phyloP scores from a whole-genome alignment of 192 early-diverging fungal species.

The Mortierella antarctica region DNA sequence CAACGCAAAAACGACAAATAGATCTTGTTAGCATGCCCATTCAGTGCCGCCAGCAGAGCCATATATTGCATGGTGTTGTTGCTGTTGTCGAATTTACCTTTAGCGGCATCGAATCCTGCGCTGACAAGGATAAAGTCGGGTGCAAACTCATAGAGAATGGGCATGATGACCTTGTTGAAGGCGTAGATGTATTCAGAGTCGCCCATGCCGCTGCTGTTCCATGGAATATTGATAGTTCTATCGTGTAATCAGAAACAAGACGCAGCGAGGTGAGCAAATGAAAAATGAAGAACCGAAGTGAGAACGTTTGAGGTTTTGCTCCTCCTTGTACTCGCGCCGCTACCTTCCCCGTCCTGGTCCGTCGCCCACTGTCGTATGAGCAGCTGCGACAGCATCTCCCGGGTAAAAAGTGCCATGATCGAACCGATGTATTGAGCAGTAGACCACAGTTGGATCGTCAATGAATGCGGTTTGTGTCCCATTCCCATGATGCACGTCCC shows the following conservation, averaged over 20 bases:
- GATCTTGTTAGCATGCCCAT: not conserved
- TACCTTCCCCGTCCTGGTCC: conserved; percentile 70
- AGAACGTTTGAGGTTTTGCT: too few relatives aligned
- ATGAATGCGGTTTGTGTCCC: conserved; percentile 89
- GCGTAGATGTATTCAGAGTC: conserved; percentile 92
- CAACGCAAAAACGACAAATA: not conserved
- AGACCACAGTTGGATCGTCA: conserved; percentile 80
- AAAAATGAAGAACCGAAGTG: too few relatives aligned
- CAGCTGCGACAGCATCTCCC: conserved; percentile 60
- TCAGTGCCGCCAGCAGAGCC: not conserved
- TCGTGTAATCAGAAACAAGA: not conserved
- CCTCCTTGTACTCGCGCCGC: not conserved
- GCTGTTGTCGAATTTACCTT: conserved; percentile 29
- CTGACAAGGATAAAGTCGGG: conserved; percentile 91
- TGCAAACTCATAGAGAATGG: conserved; percentile 81
- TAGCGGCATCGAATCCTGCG: conserved; percentile 91
- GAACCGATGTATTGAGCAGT: conserved; percentile 89
- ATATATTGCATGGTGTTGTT: not conserved
- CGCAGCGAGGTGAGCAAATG: not conserved
- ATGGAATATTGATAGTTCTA: conserved; percentile 90
- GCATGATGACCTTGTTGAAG: conserved; percentile 82
- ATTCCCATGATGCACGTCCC: conserved; percentile 97
- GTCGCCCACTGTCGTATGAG: conserved; percentile 67
- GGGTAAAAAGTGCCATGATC: conserved; percentile 87
- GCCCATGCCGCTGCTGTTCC: conserved; percentile 75